Percentiles rank a stretch among this genome's conserved stretches.
These are phyloP conservation scores for Nakazawaea wyomingensis DNA, from an alignment of 805 yeast species.

Conservation along the genomic window DNA sequence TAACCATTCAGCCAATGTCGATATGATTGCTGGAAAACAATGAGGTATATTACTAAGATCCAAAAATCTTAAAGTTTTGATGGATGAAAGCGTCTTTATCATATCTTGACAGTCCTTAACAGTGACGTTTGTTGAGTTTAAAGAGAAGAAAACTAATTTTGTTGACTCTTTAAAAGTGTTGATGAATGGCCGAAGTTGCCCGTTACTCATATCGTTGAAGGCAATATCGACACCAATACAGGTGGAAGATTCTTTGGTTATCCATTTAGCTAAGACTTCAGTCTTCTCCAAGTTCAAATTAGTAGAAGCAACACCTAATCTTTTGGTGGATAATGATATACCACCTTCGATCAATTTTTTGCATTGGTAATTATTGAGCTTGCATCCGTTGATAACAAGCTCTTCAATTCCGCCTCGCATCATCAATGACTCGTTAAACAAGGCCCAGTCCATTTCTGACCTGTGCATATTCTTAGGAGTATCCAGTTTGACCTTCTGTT, in stretches of 20 bases:
- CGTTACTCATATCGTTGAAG: slow-evolving; percentile 44
- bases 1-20: slow-evolving; percentile 36
- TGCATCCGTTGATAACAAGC: slow-evolving; percentile 53
- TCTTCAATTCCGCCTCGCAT: slow-evolving; percentile 51
- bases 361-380: slow-evolving; percentile 37
- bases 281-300: slow-evolving; percentile 39
- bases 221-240: slow-evolving; percentile 55
- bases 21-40: slow-evolving; percentile 45
- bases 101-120: slow-evolving; percentile 33
- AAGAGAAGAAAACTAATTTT: slow-evolving; percentile 44
- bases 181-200: slow-evolving; percentile 42
- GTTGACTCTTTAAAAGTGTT: slow-evolving; percentile 31
- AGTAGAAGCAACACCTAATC: slow-evolving; percentile 51
- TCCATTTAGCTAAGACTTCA: slow-evolving; percentile 41
- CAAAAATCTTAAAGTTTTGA: slow-evolving; percentile 40
- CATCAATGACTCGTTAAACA: slow-evolving; percentile 38
- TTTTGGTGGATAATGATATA: slow-evolving; percentile 35
- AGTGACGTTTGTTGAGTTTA: slow-evolving; percentile 44
- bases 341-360: slow-evolving; percentile 36
- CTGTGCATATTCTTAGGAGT: slow-evolving; percentile 33
- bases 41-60: slow-evolving; percentile 50
- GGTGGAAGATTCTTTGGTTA: slow-evolving; percentile 34
- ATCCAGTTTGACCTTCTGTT: slow-evolving; percentile 45
- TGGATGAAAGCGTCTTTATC: slow-evolving; percentile 31
- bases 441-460: slow-evolving; percentile 48